phyloP scores from a whole-genome alignment of 2,329 filamentous ascomycete genomes.

The Thielaviopsis musarum region DNA sequence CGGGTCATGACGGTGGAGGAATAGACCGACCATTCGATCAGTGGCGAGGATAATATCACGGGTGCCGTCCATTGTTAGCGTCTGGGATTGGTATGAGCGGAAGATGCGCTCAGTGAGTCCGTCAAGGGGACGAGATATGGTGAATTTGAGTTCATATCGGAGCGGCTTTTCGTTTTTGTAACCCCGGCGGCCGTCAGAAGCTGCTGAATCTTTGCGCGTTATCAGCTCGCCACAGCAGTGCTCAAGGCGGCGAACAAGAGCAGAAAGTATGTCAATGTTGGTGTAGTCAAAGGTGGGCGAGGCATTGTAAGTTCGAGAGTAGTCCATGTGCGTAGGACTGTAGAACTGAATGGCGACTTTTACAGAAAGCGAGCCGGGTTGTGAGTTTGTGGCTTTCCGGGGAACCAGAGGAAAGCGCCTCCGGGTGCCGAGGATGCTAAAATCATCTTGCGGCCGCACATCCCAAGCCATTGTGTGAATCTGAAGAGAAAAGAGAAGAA shows the following conservation, averaged over 20 bases:
- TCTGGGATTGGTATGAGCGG: conserved; percentile 32
- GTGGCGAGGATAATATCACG: conserved; percentile 30
- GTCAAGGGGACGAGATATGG: conserved; percentile 21
- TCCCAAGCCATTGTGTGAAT: conserved; percentile 9
- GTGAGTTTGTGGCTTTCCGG: conserved; percentile 11
- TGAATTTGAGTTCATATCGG: conserved; percentile 32
- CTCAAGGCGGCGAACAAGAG: conserved; percentile 31
- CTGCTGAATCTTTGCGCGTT: conserved; percentile 32
- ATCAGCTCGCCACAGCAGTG: conserved; percentile 36
- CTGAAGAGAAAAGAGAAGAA: conserved; percentile 13
- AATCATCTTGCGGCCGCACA: conserved; percentile 4
- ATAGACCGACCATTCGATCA: conserved; percentile 34
- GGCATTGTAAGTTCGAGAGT: conserved; percentile 29
- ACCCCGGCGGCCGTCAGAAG: conserved; percentile 24
- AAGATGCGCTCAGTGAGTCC: conserved; percentile 26
- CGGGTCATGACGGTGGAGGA: conserved; percentile 32
- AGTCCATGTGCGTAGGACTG: conserved; percentile 26
- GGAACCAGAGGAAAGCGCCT: conserved; percentile 19
- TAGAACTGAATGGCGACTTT: conserved; percentile 30
- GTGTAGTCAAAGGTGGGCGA: conserved; percentile 27
- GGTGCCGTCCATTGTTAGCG: conserved; percentile 26
- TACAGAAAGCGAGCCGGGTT: conserved; percentile 20
- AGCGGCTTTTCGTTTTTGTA: conserved; percentile 24
- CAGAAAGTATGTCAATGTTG: conserved; percentile 28
- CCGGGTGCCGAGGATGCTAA: conserved; percentile 16